Conservation (phyloP, 2,329 filamentous ascomycete species). For the Aspergillus japonicus region DNA sequence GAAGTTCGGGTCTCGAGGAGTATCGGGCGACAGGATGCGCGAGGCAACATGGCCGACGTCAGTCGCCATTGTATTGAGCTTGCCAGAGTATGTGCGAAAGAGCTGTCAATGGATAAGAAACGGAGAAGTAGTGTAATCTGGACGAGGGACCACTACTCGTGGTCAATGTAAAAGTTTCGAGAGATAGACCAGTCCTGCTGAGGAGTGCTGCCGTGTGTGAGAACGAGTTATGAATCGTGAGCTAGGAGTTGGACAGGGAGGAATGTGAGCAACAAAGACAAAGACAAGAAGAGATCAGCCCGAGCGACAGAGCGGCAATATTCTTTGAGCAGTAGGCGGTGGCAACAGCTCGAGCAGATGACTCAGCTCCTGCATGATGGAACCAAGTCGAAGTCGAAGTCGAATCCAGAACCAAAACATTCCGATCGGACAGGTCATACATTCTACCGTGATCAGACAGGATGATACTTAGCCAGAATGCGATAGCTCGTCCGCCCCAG, state of each 20-base stretch:
- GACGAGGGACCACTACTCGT: not conserved
- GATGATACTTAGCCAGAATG: not conserved
- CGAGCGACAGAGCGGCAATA: not conserved
- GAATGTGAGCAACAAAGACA: not conserved
- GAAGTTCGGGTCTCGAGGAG: constrained; percentile 38
- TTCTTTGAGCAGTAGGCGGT: constrained; percentile 15
- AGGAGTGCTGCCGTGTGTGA: not conserved
- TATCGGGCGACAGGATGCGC: constrained; percentile 36
- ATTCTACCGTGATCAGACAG: no score
- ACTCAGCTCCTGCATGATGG: not conserved
- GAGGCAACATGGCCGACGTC: constrained; percentile 35
- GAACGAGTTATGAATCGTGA: not conserved
- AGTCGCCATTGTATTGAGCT: constrained; percentile 30
- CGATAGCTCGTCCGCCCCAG: not conserved
- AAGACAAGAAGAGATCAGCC: not conserved
- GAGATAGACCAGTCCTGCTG: not conserved
- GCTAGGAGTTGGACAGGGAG: not conserved
- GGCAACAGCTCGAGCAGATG: not conserved
- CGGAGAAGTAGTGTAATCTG: no score
- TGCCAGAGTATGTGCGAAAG: not conserved
- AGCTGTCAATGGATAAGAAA: not conserved
- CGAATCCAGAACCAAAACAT: not conserved
- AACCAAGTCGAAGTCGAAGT: constrained; percentile 3
- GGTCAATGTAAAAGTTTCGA: not conserved
- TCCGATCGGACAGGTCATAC: not conserved